These are phyloP conservation scores for Coemansia sp. DNA, from an alignment of 192 early-diverging fungal species.

Conservation along the genomic window DNA sequence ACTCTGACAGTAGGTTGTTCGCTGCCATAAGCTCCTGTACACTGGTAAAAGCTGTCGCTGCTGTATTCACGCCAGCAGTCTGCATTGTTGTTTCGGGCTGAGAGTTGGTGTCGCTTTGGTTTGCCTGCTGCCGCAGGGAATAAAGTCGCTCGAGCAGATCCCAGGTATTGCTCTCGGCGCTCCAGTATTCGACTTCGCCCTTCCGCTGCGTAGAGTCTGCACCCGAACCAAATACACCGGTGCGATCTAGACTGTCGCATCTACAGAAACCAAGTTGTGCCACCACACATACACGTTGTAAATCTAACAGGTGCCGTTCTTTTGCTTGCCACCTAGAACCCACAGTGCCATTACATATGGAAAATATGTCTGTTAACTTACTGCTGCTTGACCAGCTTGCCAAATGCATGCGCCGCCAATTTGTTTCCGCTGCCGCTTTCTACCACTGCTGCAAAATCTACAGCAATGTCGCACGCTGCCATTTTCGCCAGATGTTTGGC, in stretches of 20 bases:
- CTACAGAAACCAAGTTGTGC: conserved; percentile 6
- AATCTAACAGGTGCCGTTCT: neutral
- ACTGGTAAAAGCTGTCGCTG: conserved; percentile 27
- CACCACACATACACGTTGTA: neutral
- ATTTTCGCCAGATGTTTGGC: neutral
- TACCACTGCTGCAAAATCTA: conserved; percentile 39
- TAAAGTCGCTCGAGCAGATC: conserved; percentile 47
- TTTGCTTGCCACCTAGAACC: conserved; percentile 4
- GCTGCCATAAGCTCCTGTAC: conserved; percentile 42
- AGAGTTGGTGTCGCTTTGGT: neutral
- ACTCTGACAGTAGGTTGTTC: conserved; percentile 35
- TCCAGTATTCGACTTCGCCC: conserved; percentile 29
- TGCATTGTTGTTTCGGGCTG: neutral
- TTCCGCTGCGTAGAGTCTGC: neutral
- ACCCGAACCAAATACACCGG: conserved; percentile 1
- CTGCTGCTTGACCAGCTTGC: conserved; percentile 31
- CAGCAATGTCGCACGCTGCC: conserved; percentile 14
- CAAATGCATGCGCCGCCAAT: conserved; percentile 20
- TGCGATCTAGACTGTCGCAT: neutral
- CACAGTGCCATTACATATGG: neutral
- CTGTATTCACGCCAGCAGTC: neutral
- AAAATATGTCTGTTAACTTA: conserved; percentile 16
- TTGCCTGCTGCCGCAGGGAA: conserved; percentile 21
- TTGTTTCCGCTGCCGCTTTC: conserved; percentile 9
- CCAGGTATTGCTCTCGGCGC: conserved; percentile 49